phyloP scores from a whole-genome alignment of 2,329 filamentous ascomycete genomes.

The Helotiales sp. region DNA sequence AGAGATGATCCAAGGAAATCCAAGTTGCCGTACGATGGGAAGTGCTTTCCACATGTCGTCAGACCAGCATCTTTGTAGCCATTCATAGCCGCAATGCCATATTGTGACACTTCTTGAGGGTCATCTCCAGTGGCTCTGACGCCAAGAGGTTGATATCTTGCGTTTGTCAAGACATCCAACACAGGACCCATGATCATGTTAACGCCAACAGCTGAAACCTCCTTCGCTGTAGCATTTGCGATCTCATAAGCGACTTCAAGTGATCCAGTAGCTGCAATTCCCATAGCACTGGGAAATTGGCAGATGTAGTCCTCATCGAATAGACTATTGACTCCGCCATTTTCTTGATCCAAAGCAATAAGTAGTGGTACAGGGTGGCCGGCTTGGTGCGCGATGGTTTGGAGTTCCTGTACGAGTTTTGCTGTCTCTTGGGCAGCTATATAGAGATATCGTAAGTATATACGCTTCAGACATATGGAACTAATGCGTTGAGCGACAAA shows the following conservation, averaged over 20 bases:
- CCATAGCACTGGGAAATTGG: constrained; percentile 97
- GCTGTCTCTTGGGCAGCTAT: constrained; percentile 89
- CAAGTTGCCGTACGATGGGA: constrained; percentile 92
- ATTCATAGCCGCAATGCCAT: constrained; percentile 85
- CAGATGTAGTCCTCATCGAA: constrained; percentile 95
- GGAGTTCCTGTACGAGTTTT: constrained; percentile 82
- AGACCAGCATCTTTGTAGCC: constrained; percentile 91
- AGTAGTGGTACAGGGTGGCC: constrained; percentile 86
- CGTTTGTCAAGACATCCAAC: constrained; percentile 90
- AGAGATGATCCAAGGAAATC: constrained; percentile 89
- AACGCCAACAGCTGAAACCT: constrained; percentile 88
- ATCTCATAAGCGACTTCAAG: constrained; percentile 84
- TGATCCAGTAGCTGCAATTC: constrained; percentile 86
- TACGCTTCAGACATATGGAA: neutral
- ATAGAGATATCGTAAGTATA: constrained; percentile 22
- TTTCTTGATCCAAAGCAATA: constrained; percentile 94
- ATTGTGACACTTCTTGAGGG: constrained; percentile 91
- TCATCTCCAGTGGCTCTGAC: constrained; percentile 91
- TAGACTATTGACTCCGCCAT: constrained; percentile 95
- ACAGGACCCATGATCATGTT: constrained; percentile 95
- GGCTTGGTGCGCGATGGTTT: constrained; percentile 86
- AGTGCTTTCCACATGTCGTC: constrained; percentile 91
- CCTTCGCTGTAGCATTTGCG: constrained; percentile 89
- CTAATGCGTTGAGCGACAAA: neutral
- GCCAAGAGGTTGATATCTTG: constrained; percentile 84